These are phyloP conservation scores for Lycium ferocissimum DNA, from an alignment of 257 asterid genomes.

Conservation along the genomic window DNA sequence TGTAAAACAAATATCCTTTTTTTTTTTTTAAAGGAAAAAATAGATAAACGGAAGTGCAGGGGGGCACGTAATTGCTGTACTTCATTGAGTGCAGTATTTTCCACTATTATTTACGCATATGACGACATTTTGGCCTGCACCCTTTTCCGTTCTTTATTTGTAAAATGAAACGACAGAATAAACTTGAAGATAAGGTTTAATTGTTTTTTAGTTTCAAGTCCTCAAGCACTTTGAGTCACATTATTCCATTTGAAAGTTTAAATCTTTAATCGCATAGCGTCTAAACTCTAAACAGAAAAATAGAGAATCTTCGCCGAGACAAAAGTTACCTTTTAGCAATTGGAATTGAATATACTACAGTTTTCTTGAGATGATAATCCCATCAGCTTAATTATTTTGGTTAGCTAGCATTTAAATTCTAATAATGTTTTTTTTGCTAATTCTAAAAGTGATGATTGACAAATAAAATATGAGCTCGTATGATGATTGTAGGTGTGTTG, in stretches of 20 bases:
- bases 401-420: not conserved
- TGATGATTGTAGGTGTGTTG: not conserved
- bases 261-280: not conserved
- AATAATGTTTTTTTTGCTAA: not conserved
- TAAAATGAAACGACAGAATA: not conserved
- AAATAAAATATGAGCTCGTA: not conserved
- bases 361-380: not conserved
- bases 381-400: not conserved
- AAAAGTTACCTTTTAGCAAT: not conserved
- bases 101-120: not conserved
- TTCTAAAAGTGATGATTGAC: not conserved
- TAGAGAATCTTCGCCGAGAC: not conserved
- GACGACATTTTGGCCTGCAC: not conserved
- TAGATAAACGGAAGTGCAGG: not conserved
- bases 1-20: not conserved
- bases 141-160: not conserved
- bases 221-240: not conserved
- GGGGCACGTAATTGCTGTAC: not conserved
- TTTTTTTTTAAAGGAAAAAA: too few species aligned
- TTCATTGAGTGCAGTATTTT: not conserved
- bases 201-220: not conserved
- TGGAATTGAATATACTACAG: not conserved
- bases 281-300: not conserved
- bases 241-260: not conserved
- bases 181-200: not conserved